Evolutionary conservation across 2,329 filamentous ascomycete genomes (phyloP), one percentile per base, ranked within the genome.

Genomic region (Claviceps citrina): DNA sequence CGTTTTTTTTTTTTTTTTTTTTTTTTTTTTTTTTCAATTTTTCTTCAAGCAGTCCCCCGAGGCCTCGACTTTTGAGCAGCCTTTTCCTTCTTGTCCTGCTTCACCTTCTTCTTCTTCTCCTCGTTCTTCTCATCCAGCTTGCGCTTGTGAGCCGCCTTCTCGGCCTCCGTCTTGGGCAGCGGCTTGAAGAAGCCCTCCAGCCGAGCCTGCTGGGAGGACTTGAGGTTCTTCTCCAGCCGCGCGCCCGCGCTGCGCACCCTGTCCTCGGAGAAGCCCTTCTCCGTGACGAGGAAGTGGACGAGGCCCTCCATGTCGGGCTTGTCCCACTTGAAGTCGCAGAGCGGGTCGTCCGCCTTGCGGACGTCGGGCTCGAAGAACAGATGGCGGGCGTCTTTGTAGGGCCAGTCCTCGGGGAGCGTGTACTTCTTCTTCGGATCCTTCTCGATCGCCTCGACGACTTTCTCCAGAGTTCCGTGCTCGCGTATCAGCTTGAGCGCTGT

Each of bases 321-420:
- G 33, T 95, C 86, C 91, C 93, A 98, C 62, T 94, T 95, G 69
- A 96, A 94, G 57, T 98, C 86, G 60, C 87, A 96, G 10, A 85
- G 77, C 1, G 83, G 76, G 52, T 93, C 75, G 49, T 93, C 83
- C 19, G 89, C 86, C 33, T 73, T 59, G 27, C 81, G 79, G 20
- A 98, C 89, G 50, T 96, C 86, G 0, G 91, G 91, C 51, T 89
- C 71, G 56, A 93, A 79, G 66, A 98, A 96, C 22, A 98, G 76
- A 15, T 86, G 76, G 31, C 93, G 83, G 7, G 91, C 93, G 53
- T 98, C 87, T 51, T 81, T 70, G 59, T 81, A 98, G 0, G 91
- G 91, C 89, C 91, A 98, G 63, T 95, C 84, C n/a, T 94, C 87
- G 0, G 91, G 91, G 10, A 98, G 68, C 1, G 71, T 73, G 61